These are phyloP conservation scores for Mucor irregularis DNA, from an alignment of 371 early-diverging fungal species.

Conservation along the genomic window DNA sequence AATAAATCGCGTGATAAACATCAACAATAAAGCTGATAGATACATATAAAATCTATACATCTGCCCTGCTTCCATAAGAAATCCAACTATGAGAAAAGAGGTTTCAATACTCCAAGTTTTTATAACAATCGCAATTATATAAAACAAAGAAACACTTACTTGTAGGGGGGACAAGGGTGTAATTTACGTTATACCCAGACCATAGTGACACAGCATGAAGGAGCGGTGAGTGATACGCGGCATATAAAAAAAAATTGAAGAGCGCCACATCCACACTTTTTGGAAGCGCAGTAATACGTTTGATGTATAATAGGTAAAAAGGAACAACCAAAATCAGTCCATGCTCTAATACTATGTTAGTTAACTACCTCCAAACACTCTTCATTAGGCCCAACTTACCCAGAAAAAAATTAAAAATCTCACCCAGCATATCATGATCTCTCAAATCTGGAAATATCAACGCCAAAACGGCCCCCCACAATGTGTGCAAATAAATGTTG, in stretches of 20 bases:
- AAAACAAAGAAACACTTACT: constrained; percentile 13
- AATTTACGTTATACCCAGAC: constrained; percentile 60
- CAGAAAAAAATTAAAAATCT: constrained; percentile 57
- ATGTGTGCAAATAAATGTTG: constrained; percentile 57
- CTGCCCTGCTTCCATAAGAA: constrained; percentile 34
- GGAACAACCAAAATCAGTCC: constrained; percentile 49
- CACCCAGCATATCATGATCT: constrained; percentile 55
- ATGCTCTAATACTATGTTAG: constrained; percentile 42
- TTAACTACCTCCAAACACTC: not conserved
- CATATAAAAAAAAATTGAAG: constrained; percentile 55
- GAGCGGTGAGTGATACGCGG: constrained; percentile 56
- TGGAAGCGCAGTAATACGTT: constrained; percentile 52
- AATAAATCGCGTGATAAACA: constrained; percentile 8
- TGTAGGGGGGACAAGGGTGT: constrained; percentile 57
- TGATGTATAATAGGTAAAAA: constrained; percentile 50
- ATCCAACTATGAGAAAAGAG: constrained; percentile 18
- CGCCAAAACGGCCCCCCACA: constrained; percentile 58
- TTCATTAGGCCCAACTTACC: constrained; percentile 32
- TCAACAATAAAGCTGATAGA: constrained; percentile 29
- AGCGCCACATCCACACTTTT: constrained; percentile 47
- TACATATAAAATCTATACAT: constrained; percentile 41
- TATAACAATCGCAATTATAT: not conserved
- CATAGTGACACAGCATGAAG: constrained; percentile 47
- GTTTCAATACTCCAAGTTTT: not conserved
- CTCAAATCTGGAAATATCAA: constrained; percentile 56